Conservation (phyloP, 176 grass and related monocot genomes). For the Avena sativa region DNA sequence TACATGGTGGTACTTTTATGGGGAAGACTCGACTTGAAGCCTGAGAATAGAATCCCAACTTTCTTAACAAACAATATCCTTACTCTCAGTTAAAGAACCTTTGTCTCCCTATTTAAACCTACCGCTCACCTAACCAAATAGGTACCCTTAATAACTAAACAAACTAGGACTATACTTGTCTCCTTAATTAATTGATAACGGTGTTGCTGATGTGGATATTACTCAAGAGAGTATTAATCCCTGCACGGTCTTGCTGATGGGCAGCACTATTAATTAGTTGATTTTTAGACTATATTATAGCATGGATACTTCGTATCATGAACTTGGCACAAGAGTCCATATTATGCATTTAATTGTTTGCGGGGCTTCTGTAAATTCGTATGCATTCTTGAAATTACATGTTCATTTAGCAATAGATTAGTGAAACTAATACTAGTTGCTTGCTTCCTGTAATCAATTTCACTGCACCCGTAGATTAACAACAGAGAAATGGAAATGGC, state of each 20-base stretch:
- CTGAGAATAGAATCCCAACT: neutral
- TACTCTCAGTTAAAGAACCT: neutral
- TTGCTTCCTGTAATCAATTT: slow-evolving; percentile 13
- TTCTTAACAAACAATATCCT: neutral
- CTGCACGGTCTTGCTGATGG: neutral
- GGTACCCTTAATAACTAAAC: neutral
- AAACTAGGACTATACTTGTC: neutral
- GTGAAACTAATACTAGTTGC: slow-evolving; percentile 12
- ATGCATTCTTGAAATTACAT: neutral
- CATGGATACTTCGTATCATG: neutral
- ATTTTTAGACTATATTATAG: neutral
- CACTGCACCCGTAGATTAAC: slow-evolving; percentile 9
- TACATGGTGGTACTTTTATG: slow-evolving; percentile 1
- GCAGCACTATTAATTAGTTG: neutral
- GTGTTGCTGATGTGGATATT: neutral
- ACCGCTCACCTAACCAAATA: neutral
- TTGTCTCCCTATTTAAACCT: slow-evolving; percentile 5
- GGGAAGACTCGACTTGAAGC: slow-evolving; percentile 1
- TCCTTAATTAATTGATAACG: neutral
- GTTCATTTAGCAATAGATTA: neutral
- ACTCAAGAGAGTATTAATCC: neutral
- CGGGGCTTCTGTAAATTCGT: neutral
- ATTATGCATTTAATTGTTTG: neutral
- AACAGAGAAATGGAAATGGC: neutral
- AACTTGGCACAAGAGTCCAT: neutral